These are phyloP conservation scores for Neofusicoccum cordaticola DNA, from an alignment of 2,329 filamentous ascomycete species.

Conservation along the genomic window DNA sequence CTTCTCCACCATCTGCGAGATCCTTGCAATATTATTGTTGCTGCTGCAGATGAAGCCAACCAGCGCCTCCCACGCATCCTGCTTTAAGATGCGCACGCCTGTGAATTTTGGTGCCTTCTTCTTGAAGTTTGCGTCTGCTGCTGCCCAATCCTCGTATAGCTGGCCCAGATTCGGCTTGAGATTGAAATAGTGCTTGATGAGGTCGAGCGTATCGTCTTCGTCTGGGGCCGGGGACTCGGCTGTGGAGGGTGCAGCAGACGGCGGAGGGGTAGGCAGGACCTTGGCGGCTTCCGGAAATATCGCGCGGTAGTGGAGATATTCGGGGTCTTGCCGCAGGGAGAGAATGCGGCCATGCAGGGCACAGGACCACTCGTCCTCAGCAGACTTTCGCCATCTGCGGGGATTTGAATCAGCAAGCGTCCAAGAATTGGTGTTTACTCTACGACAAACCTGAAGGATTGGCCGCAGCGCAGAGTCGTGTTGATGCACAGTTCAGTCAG, in stretches of 20 bases:
- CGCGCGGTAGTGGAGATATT: slow-evolving; percentile 75
- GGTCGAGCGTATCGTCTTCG: slow-evolving; percentile 69
- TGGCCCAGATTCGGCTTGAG: slow-evolving; percentile 70
- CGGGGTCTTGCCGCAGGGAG: slow-evolving; percentile 77
- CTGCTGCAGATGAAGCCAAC: slow-evolving; percentile 97
- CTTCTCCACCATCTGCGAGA: slow-evolving; percentile 95
- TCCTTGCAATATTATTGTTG: slow-evolving; percentile 95
- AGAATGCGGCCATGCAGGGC: slow-evolving; percentile 81
- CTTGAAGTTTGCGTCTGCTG: slow-evolving; percentile 81
- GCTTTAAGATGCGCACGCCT: slow-evolving; percentile 86
- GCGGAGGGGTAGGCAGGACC: slow-evolving; percentile 37
- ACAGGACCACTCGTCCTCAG: slow-evolving; percentile 82
- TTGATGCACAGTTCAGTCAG: slow-evolving; percentile 88
- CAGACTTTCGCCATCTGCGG: slow-evolving; percentile 76
- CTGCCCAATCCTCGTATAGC: slow-evolving; percentile 85
- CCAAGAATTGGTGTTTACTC: background rate
- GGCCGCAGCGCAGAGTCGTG: slow-evolving; percentile 89
- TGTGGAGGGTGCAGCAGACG: slow-evolving; percentile 38
- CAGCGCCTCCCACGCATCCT: slow-evolving; percentile 94
- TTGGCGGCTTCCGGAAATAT: slow-evolving; percentile 48
- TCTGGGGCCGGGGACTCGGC: slow-evolving; percentile 31
- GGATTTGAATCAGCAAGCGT: background rate
- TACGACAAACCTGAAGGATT: slow-evolving; percentile 71
- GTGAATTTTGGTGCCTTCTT: slow-evolving; percentile 83
- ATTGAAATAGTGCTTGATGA: slow-evolving; percentile 85